These are phyloP conservation scores for Scedosporium minutisporum DNA, from an alignment of 2,329 filamentous ascomycete species.

Conservation along the genomic window DNA sequence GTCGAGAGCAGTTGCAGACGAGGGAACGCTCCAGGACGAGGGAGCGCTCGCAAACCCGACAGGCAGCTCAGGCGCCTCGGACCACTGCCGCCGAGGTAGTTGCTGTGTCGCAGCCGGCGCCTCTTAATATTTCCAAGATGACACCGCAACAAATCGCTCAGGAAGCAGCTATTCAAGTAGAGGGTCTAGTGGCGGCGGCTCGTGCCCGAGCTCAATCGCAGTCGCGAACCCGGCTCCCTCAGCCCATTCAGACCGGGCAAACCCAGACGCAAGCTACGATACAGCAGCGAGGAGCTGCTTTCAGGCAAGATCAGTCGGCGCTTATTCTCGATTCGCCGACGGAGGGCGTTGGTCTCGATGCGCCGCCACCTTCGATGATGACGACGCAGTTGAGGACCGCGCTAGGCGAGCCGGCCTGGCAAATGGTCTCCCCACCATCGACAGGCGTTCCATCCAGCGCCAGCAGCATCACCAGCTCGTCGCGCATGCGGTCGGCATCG, in stretches of 20 bases:
- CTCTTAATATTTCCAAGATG: neutral
- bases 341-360: constrained; percentile 10
- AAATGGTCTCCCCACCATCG: constrained; percentile 32
- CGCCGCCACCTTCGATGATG: neutral
- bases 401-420: constrained; percentile 34
- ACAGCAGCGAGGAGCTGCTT: constrained; percentile 13
- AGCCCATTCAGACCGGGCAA: constrained; percentile 3
- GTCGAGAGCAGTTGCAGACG: neutral
- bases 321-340: constrained; percentile 33
- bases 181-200: neutral
- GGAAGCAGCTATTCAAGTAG: neutral
- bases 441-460: constrained; percentile 14
- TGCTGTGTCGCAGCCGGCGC: neutral
- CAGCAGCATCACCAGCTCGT: constrained; percentile 20
- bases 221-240: neutral
- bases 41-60: neutral
- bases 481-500: constrained; percentile 16
- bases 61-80: neutral
- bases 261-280: constrained; percentile 2
- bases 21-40: neutral
- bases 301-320: constrained; percentile 24
- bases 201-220: neutral
- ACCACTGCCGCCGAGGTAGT: neutral
- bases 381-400: constrained; percentile 15
- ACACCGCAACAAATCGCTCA: neutral